phyloP scores from a whole-genome alignment of 208 protist genomes.

The Leishmania martiniquensis region DNA sequence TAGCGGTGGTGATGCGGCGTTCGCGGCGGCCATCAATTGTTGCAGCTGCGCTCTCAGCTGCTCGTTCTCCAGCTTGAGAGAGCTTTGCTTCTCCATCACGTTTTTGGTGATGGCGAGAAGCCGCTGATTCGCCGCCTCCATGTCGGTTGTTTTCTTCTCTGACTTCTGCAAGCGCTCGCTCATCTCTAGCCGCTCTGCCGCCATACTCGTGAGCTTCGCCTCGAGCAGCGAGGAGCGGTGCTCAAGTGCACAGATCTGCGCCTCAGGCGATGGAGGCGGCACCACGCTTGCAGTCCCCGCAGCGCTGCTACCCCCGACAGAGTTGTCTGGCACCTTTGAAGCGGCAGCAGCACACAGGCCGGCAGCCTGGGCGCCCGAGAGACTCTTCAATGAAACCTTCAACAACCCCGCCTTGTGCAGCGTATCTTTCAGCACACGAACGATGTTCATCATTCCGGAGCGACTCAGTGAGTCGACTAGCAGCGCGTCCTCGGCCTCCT shows the following conservation, averaged over 20 bases:
- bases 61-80: slow-evolving; percentile 32
- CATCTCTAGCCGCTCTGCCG: slow-evolving; percentile 30
- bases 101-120: slow-evolving; percentile 42
- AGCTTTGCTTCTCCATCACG: slow-evolving; percentile 41
- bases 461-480: slow-evolving; percentile 26
- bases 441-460: slow-evolving; percentile 32
- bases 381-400: slow-evolving; percentile 5
- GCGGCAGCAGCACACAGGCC: slow-evolving; percentile 17
- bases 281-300: not conserved
- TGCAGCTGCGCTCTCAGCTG: slow-evolving; percentile 25
- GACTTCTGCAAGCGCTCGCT: slow-evolving; percentile 21
- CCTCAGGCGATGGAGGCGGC: slow-evolving; percentile 11
- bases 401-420: slow-evolving; percentile 25
- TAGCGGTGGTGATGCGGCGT: not conserved
- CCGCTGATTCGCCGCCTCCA: slow-evolving; percentile 37
- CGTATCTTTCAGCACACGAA: slow-evolving; percentile 25
- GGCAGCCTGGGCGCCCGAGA: slow-evolving; percentile 3
- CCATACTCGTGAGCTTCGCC: slow-evolving; percentile 26
- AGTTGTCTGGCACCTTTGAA: not conserved
- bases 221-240: slow-evolving; percentile 22
- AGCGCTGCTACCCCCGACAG: not conserved
- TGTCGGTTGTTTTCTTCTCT: slow-evolving; percentile 21
- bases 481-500: not conserved
- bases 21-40: slow-evolving; percentile 3
- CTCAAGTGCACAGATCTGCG: slow-evolving; percentile 14